Base-by-base conservation (phyloP, 1,284 basidiomycete genomes). In the Trichosporon sp. region DNA sequence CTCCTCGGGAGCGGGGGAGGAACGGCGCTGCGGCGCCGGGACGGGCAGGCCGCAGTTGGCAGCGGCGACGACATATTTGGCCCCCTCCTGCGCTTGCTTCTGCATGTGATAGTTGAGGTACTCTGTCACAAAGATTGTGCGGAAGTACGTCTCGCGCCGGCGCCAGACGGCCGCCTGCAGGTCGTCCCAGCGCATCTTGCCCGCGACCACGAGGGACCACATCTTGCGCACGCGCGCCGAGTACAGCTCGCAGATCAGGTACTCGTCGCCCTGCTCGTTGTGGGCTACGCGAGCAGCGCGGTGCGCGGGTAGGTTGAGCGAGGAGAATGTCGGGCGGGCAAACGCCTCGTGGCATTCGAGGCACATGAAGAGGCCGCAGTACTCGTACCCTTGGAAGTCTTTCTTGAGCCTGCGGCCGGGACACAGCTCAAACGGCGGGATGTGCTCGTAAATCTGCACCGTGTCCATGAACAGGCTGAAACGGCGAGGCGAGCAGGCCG, bases 71-170 rank as follows among this genome's bases (percentile, higher is more conserved):
- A 35, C 5, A 14, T 32, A 63, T 14, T 35, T n/a, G 31, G 1
- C 32, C 6, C 59, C 32, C 4, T 40, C 32, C 14, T 14, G 32
- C 8, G 38, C 38, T 10, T 40, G 38, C 51, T 35, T 35, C 5
- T n/a, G 31, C 32, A 37, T 63, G 59, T 63, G n/a, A 32, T 37
- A 35, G 5, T 16, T n/a, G 31, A 63, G 59, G 31, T 63, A 63
- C 59, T 63, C 59, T 14, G 32, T 16, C 14, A 63, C 59, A 32
- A 63, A 63, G 31, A 63, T 10, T 1, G 59, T 63, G 59, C 59
- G 59, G 59, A 63, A 63, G 59, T 63, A 63, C 2, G 59, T 63
- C 59, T 63, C 59, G 59, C 59, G 59, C 32, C 59, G 31, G 59
- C 59, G 59, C 59, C 59, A 63, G 31, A 63, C 16, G 2, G 31